These are phyloP conservation scores for Ascocoryne sarcoides DNA, from an alignment of 2,329 filamentous ascomycete species.

Conservation along the genomic window DNA sequence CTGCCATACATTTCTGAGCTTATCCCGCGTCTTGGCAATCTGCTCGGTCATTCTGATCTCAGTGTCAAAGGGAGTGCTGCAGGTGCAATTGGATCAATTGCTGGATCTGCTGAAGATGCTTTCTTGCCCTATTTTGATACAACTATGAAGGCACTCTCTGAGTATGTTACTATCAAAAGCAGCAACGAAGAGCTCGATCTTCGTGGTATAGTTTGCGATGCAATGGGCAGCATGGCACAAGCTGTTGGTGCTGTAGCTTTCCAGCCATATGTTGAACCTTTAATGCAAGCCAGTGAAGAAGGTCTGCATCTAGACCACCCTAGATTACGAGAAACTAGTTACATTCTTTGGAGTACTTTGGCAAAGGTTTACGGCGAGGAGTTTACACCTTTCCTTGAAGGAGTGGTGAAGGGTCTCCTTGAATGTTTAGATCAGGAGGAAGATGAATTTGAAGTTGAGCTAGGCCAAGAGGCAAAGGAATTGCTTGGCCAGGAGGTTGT, in stretches of 20 bases:
- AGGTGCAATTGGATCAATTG: constrained; percentile 83
- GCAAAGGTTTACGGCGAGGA: constrained; percentile 87
- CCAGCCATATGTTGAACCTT: constrained; percentile 79
- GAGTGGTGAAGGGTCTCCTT: constrained; percentile 72
- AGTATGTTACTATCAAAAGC: constrained; percentile 78
- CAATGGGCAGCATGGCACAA: constrained; percentile 84
- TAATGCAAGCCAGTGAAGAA: constrained; percentile 91
- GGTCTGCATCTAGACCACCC: constrained; percentile 82
- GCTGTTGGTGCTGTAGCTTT: constrained; percentile 82
- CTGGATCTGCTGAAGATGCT: constrained; percentile 69
- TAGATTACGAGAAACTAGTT: constrained; percentile 88
- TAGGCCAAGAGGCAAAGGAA: constrained; percentile 65
- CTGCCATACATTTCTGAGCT: constrained; percentile 74
- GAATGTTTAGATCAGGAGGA: constrained; percentile 85
- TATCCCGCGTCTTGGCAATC: constrained; percentile 73
- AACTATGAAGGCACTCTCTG: constrained; percentile 82
- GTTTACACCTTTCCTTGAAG: constrained; percentile 68
- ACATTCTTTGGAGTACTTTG: constrained; percentile 92
- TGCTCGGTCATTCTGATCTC: constrained; percentile 76
- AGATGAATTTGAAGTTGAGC: constrained; percentile 65
- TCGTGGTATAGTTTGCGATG: constrained; percentile 81
- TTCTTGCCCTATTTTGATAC: constrained; percentile 90
- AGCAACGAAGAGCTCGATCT: constrained; percentile 84
- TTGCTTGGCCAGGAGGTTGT: constrained; percentile 69
- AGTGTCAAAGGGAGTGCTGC: constrained; percentile 86